Evolutionary conservation across 2,329 filamentous ascomycete genomes (phyloP).

Genomic region (Monosporascus sp.): DNA sequence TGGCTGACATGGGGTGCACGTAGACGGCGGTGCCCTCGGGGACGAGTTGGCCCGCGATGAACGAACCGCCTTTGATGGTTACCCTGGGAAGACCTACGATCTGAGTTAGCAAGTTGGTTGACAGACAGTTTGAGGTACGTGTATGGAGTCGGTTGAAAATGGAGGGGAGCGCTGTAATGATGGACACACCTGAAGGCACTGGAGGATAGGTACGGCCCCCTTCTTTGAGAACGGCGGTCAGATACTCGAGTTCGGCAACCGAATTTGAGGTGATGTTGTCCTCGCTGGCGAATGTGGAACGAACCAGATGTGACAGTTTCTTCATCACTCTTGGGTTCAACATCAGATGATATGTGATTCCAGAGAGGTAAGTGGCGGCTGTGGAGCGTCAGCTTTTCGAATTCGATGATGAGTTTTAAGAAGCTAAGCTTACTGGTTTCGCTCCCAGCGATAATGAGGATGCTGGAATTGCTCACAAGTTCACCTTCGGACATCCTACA

Average conservation of each 20-base stretch:
- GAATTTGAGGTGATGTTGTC: slow-evolving; percentile 13
- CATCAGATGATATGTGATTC: slow-evolving; percentile 22
- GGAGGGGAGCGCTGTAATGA: too few relatives aligned
- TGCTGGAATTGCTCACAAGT: slow-evolving; percentile 3
- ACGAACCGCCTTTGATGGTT: slow-evolving; percentile 1
- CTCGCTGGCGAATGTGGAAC: slow-evolving; percentile 12
- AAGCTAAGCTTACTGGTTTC: slow-evolving; percentile 23
- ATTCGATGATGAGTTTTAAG: too few relatives aligned
- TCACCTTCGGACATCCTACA: slow-evolving; percentile 5
- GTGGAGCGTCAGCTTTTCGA: slow-evolving; percentile 7
- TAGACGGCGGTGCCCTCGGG: slow-evolving; percentile 8
- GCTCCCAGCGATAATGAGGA: slow-evolving; percentile 35
- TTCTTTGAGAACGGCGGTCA: slow-evolving; percentile 8
- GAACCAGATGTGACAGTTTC: slow-evolving; percentile 16
- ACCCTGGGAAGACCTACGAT: neutral
- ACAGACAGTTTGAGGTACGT: neutral
- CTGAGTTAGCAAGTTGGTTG: too few relatives aligned
- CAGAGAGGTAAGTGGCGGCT: slow-evolving; percentile 34
- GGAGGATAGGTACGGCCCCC: slow-evolving; percentile 9
- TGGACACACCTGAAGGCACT: neutral
- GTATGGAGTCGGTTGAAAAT: too few relatives aligned
- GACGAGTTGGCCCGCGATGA: slow-evolving; percentile 4
- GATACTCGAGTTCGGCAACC: slow-evolving; percentile 5
- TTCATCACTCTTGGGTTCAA: slow-evolving; percentile 17
- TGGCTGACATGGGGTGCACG: slow-evolving; percentile 4